A percentile compares a stretch with the other conserved stretches of the same genome.
Evolutionary conservation across 2,329 filamentous ascomycete species (phyloP).

Genomic region (Neonectria magnoliae): DNA sequence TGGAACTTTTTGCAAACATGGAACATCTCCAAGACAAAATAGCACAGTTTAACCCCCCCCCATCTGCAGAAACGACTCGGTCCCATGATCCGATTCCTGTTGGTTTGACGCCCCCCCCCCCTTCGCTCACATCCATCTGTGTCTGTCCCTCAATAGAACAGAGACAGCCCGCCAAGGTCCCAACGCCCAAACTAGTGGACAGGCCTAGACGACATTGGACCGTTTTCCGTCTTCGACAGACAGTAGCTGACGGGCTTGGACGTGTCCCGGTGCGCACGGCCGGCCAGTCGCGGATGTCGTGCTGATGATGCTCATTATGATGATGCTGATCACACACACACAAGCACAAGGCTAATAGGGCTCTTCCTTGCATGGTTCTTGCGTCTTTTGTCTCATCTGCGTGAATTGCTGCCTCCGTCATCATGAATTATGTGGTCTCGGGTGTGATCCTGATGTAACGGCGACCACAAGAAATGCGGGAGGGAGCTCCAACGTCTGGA

Average conservation of each 20-base stretch:
- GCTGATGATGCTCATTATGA: constrained; percentile 4
- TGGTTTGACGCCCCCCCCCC: neutral
- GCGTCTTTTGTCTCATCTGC: neutral
- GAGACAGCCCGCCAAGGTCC: neutral
- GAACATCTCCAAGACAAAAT: neutral
- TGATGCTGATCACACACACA: neutral
- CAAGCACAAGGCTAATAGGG: constrained; percentile 1
- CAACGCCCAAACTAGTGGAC: neutral
- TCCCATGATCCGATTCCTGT: constrained; percentile 13
- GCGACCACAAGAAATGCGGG: neutral
- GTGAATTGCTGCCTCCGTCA: too few species aligned
- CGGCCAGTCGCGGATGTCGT: constrained; percentile 22
- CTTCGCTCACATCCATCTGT: neutral
- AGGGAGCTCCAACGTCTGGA: constrained; percentile 9
- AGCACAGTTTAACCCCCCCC: neutral
- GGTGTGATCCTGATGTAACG: neutral
- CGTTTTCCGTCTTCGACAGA: neutral
- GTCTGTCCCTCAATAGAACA: neutral
- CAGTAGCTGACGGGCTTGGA: neutral
- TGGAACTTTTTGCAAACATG: constrained; percentile 7
- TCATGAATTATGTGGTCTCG: neutral
- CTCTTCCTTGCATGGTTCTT: neutral
- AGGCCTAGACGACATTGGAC: neutral
- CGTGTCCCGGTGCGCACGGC: constrained; percentile 14
- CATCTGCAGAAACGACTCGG: constrained; percentile 4